Conservation (phyloP, 2,329 filamentous ascomycete genomes). For the Laburnicola sp. region DNA sequence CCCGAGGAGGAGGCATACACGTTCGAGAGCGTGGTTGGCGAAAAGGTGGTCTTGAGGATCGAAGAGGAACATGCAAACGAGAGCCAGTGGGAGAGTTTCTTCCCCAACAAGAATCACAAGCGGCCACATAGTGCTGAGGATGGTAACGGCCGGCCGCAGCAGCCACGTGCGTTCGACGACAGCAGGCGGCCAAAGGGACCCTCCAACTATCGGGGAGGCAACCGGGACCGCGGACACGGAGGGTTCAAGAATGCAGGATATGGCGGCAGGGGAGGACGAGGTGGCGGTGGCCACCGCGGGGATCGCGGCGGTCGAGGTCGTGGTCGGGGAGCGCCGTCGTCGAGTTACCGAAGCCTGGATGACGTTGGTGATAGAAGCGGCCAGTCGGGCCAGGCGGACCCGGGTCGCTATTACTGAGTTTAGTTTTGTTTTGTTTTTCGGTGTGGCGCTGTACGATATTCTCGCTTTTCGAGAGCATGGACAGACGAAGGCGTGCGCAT, state of each 20-base stretch:
- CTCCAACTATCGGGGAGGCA: conserved; percentile 37
- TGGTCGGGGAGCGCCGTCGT: conserved; percentile 37
- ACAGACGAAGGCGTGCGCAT: too few species aligned
- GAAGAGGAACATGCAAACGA: conserved; percentile 68
- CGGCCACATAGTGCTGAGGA: conserved; percentile 44
- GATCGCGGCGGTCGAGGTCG: conserved; percentile 44
- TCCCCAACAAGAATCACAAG: conserved; percentile 59
- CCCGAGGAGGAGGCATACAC: conserved; percentile 69
- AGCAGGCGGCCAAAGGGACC: conserved; percentile 27
- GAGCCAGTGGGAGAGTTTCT: conserved; percentile 65
- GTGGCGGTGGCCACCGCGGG: conserved; percentile 49
- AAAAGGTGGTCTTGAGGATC: conserved; percentile 81
- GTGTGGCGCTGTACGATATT: background rate
- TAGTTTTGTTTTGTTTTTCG: background rate
- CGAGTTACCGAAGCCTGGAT: conserved; percentile 50
- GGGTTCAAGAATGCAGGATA: conserved; percentile 35
- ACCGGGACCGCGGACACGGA: conserved; percentile 38
- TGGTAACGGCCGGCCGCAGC: conserved; percentile 50
- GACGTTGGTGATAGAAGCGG: conserved; percentile 43
- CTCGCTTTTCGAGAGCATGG: too few species aligned
- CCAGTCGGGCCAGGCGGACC: conserved; percentile 36
- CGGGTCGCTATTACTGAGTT: conserved; percentile 39
- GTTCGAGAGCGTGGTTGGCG: conserved; percentile 82
- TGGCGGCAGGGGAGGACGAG: conserved; percentile 39
- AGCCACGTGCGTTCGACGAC: conserved; percentile 24